Evolutionary conservation across 129 eudicot genomes (phyloP).

Genomic region (Saussurea involucrata): DNA sequence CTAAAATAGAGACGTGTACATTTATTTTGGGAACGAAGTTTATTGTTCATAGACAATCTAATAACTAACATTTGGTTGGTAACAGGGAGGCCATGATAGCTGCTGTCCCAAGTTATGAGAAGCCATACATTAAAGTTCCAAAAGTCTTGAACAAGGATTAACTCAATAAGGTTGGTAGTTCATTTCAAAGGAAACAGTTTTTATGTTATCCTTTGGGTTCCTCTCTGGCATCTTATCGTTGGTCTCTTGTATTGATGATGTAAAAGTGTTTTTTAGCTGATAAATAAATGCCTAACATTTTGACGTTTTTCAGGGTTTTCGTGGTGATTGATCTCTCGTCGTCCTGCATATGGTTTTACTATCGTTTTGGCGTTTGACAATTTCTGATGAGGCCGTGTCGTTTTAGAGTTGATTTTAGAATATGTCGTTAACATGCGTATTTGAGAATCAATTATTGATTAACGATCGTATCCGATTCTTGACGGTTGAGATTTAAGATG

Average conservation of each 20-base stretch:
- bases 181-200: background rate
- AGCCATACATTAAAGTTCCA: slow-evolving; percentile 84
- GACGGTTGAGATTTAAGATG: too few species aligned
- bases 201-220: background rate
- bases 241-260: background rate
- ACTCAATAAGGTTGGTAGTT: slow-evolving; percentile 5
- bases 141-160: slow-evolving; percentile 85
- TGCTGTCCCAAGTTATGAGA: slow-evolving; percentile 68
- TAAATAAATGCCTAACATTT: background rate
- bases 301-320: slow-evolving; percentile 5
- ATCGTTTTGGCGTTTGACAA: background rate
- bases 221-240: background rate
- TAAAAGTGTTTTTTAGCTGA: background rate
- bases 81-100: slow-evolving; percentile 78
- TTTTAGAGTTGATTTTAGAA: background rate
- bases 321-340: slow-evolving; percentile 14
- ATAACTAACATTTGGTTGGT: slow-evolving; percentile 3
- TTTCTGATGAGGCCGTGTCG: background rate
- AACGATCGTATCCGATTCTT: background rate
- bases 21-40: background rate
- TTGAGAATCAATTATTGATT: background rate
- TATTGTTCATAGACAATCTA: background rate
- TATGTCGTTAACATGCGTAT: background rate
- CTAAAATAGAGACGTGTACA: too few species aligned
- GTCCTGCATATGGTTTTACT: background rate